Base-by-base conservation (phyloP, 116 monocot genomes). In the Cymodocea nodosa region DNA sequence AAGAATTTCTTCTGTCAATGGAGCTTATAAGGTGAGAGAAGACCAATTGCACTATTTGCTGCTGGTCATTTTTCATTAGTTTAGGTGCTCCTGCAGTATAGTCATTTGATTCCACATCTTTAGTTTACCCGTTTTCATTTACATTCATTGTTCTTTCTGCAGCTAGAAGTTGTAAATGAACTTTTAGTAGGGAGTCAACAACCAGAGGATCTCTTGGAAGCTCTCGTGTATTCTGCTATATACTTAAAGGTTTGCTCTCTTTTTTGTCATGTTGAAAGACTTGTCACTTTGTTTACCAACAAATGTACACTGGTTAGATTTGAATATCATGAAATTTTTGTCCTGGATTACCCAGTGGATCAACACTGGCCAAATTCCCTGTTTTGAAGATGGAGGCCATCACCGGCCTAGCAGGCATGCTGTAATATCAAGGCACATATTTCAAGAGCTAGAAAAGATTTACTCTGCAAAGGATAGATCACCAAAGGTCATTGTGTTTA, bases 311-410 rank as follows among this genome's bases (percentile, higher is more conserved):
- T 44, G 9, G 1, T 44, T 44, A 7, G 44, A 44, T 8, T 44
- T 44, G 12, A 44, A 12, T 10, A 4, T 44, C 44, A 44, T 44
- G 30, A 44, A 44, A 12, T 44, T 44, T 1, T 44, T 44, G 44
- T 44, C 44, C 50, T 68, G 48, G 36, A 34, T 53, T 69, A n/a
- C 60, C 40, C 66, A 94, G 87, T 95, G 95, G 95, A 95, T 95
- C 44, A 90, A 95, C 67, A 95, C 91, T 5, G 95, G 95, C 18
- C 91, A 90, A 62, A 85, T 95, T 67, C 91, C 95, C 8, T 95
- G 95, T 74, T 90, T 83, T 78, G 95, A 95, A 77, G 91, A 76
- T 80, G 95, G 95, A 62, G 87, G 95, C 3, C 95, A 95, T 78
- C 87, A 77, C 51, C 77, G 95, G 19, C 95, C 95, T 62, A 95